Base-by-base conservation (phyloP, 805 yeast genomes). In the Candida lessepsii region DNA sequence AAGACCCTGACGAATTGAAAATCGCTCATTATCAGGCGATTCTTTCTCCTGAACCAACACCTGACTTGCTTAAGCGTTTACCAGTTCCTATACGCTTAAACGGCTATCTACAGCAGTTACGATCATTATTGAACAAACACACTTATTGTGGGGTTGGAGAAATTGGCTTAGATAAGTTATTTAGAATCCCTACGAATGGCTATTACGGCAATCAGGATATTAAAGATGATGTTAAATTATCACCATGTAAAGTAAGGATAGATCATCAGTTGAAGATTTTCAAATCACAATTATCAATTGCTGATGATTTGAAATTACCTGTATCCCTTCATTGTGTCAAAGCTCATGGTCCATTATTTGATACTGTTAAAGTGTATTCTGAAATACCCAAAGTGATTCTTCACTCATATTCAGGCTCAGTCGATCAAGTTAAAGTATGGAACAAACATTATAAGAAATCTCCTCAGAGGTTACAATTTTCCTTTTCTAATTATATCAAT, bases 291-390 rank as follows among this genome's bases (percentile, higher is more conserved):
- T 54, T 87, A 14, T 52, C 58, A 4, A 41, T 86, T 9, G 96
- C 96, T 0, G 54, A 63, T 8, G 52, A 64, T 18, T 49, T 63
- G 13, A 40, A 54, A 0, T 57, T 76, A 19, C 78, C 86, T 0
- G 76, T 86, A 0, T 86, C 95, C 3, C 46, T 93, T 0, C 99
- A 91, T 55, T 85, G 90, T 50, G 98, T 91, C 4, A 85, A 83
- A 50, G 78, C 85, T 9, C 90, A 85, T 44, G 87, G 89, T 0
- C 53, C 65, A 5, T 55, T 84, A 10, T 77, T 67, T 38, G 83
- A 80, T 11, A 40, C 55, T 1, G 62, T 79, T 4, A 28, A 39
- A 2, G 29, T 47, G 17, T 54, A 51, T 13, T 41, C 41, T 24
- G 48, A 50, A 2, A 56, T 58, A 9, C 58, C 73, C 2, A 56